Base-by-base conservation (phyloP, 1,284 basidiomycete genomes). In the Puccinia brachypodii region DNA sequence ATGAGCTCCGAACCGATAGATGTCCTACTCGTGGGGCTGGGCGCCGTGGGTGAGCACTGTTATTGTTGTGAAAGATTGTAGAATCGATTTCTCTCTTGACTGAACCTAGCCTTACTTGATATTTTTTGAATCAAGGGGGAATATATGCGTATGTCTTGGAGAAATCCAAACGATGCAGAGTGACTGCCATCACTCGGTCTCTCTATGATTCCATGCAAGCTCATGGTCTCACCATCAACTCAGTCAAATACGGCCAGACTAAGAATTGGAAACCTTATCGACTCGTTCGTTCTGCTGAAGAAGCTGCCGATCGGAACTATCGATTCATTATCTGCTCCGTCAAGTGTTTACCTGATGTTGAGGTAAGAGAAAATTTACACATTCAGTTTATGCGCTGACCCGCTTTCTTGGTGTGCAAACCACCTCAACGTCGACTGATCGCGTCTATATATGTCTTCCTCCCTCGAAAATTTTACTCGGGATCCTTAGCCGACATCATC, bases 331-430 rank as follows among this genome's bases (percentile, higher is more conserved):
- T 80, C 42, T 56, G 53, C 36, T 47, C 2, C 22, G 62, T 80
- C 50, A 80, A 80, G 62, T 80, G 66, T 44, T 72, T 80, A n/a
- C 77, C 77, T 36, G 77, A 80, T 11, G 77, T 87, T 42, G 85
- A 87, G 79, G 85, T 78, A 36, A 76, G 58, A 64, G 19, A 40
- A 28, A 42, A 31, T 22, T 28, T 68, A 28, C 25, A 47, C 14
- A 42, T 2, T n/a, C 14, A 16, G n/a, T n/a, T n/a, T n/a, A n/a
- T n/a, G n/a, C n/a, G n/a, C n/a, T n/a, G n/a, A n/a, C n/a, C n/a
- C n/a, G n/a, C n/a, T n/a, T n/a, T n/a, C n/a, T n/a, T n/a, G n/a
- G n/a, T n/a, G n/a, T n/a, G n/a, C n/a, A n/a, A n/a, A n/a, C n/a
- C n/a, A n/a, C n/a, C n/a, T n/a, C n/a, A n/a, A n/a, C n/a, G n/a